Base-by-base conservation (phyloP, 805 yeast species). In the Saccharomycopsis sp. region DNA sequence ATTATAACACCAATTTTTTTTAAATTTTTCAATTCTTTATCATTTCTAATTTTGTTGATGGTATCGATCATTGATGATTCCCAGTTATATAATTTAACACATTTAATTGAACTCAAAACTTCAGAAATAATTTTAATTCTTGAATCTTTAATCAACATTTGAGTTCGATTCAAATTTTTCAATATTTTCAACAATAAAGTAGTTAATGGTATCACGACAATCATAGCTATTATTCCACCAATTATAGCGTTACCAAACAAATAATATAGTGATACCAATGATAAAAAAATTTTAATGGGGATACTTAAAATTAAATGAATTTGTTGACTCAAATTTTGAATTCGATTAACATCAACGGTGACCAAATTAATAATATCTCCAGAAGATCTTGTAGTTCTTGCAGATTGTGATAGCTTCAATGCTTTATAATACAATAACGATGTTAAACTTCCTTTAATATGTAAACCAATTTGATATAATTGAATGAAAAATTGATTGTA, bases 351-450 rank as follows among this genome's bases (percentile, higher is more conserved):
- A 64, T 87, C 96, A 26, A 84, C 87, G n/a, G 90, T 74, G 69
- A 85, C 74, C 55, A 81, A 69, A 55, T 85, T 86, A 51, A 86
- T 72, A 42, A 87, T 83, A 52, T 85, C 94, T 52, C 95, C 94
- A 2, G 89, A 74, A 1, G 86, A 63, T 51, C 72, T 66, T n/a
- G 70, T 67, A 23, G 70, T 68, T 49, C 80, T 72, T 4, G 86
- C 75, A 39, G 77, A 80, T 4, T 77, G 72, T 1, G 94, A 78
- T 13, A 88, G 63, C 20, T 60, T 67, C 47, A 87, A 66, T 0
- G 89, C 70, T 59, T 88, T 88, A 38, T 73, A 71, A 59, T 81
- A 87, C 16, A 85, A 65, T 51, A 85, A 59, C n/a, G 82, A 65
- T 59, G 77, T 74, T 52, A 89, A 63, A 0, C 88, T 73, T 2